phyloP scores from a whole-genome alignment of 2,329 filamentous ascomycete genomes.

The Fusarium sp. region DNA sequence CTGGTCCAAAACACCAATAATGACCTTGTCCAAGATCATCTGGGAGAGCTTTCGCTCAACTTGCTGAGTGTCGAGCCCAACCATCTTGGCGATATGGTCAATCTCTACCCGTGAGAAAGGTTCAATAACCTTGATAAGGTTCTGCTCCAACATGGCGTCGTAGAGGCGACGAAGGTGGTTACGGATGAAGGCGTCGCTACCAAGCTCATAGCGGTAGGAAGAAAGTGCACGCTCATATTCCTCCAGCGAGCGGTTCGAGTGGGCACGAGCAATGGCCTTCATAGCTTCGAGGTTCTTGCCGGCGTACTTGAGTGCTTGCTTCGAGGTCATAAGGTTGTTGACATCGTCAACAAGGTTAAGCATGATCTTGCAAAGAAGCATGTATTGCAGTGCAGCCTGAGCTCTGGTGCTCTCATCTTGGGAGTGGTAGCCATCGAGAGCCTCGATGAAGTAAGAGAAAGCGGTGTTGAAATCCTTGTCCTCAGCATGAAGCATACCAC shows the following conservation, averaged over 20 bases:
- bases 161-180: conserved; percentile 96
- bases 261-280: conserved; percentile 97
- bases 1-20: conserved; percentile 96
- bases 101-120: conserved; percentile 98
- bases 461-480: conserved; percentile 99
- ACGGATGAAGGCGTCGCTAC: conserved; percentile 94
- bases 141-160: conserved; percentile 99
- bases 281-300: conserved; percentile 97
- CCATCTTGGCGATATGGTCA: conserved; percentile 96
- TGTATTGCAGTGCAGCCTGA: conserved; percentile 98
- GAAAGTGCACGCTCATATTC: conserved; percentile 96
- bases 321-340: conserved; percentile 91
- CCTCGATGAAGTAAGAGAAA: conserved; percentile 99
- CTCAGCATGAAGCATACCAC: conserved; percentile 97
- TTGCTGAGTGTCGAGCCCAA: conserved; percentile 93
- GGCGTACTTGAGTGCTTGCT: conserved; percentile 96
- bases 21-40: conserved; percentile 99
- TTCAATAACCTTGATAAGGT: conserved; percentile 99
- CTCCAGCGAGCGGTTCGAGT: conserved; percentile 94
- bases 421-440: conserved; percentile 94
- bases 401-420: conserved; percentile 90
- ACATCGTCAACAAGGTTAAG: conserved; percentile 97
- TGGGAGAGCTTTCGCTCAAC: conserved; percentile 98
- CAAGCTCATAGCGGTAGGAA: conserved; percentile 91
- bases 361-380: conserved; percentile 99